phyloP scores from a whole-genome alignment of 305 asterid genomes.

The Fraxinus floribunda region DNA sequence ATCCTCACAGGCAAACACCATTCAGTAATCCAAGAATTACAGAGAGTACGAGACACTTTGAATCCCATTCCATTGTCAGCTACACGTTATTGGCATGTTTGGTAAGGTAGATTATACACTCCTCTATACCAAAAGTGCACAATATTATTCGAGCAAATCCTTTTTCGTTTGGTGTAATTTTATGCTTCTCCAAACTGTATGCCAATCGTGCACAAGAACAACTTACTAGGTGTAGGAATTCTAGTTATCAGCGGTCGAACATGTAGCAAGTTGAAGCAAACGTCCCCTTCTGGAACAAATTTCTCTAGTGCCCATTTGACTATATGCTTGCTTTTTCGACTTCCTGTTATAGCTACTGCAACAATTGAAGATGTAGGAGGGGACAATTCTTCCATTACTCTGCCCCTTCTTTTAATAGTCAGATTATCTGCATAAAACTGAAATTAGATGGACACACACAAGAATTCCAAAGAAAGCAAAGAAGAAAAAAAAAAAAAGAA shows the following conservation, averaged over 20 bases:
- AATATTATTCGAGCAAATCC: background rate
- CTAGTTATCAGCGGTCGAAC: constrained; percentile 53
- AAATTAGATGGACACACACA: background rate
- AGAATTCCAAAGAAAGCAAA: background rate
- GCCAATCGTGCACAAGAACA: background rate
- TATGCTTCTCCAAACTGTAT: background rate
- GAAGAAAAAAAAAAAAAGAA: background rate
- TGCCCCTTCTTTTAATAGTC: constrained; percentile 16
- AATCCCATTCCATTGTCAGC: background rate
- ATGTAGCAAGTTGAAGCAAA: constrained; percentile 59
- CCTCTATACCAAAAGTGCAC: background rate
- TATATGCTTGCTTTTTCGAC: constrained; percentile 47
- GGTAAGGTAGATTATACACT: background rate
- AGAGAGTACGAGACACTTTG: background rate
- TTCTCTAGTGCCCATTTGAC: constrained; percentile 81
- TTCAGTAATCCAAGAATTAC: background rate
- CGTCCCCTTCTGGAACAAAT: constrained; percentile 60
- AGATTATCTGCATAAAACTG: constrained; percentile 23
- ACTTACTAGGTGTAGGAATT: constrained; percentile 86
- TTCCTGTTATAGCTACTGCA: constrained; percentile 66
- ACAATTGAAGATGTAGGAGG: constrained; percentile 36
- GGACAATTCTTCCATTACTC: constrained; percentile 36
- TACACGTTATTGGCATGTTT: background rate
- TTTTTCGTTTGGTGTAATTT: background rate
- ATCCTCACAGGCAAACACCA: background rate